Evolutionary conservation across 2,329 filamentous ascomycete genomes (phyloP), one percentile per base, ranked within the genome.

Genomic region (Zasmidium citrigriseum): DNA sequence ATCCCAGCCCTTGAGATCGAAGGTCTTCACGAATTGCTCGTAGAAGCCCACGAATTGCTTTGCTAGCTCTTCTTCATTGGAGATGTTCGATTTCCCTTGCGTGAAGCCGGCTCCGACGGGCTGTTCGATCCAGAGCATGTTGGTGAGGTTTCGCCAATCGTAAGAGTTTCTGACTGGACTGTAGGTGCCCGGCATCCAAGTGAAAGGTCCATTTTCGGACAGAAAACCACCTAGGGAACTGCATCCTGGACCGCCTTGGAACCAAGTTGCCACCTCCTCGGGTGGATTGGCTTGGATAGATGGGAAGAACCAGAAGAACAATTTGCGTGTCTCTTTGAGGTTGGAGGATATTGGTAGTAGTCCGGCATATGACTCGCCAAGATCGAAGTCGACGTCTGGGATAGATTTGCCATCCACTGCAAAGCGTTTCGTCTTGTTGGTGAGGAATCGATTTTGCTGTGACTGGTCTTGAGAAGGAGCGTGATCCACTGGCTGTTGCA

Each of bases 111-210:
- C 76, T 29, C 79, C 79, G 7, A 82, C 74, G 2, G 81, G 81
- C 61, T 83, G 79, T 55, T 80, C 81, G 14, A 83, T 81, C 84
- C 86, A 95, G 47, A 95, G 77, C 67, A 93, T 83, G 72, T 92
- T 91, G 56, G 89, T 89, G 34, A 93, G 74, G 54, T 88, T 88
- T 4, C 51, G 41, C 58, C 58, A 61, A 21, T 50, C 55, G 41
- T 61, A 61, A 5, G 46, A 25, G 44, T 61, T 61, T n/a, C 18
- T 11, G 10, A 52, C 34, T 5, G 58, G 54, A 10, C 46, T 25
- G 23, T 38, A 27, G 14, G 58, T 61, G 34, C 58, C 58, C 10
- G 52, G 44, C 48, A 27, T 18, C 78, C 78, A 80, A 1, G 73
- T 70, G 54, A 80, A 62, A n/a, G 59, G 66, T 11, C 65, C 62